Percentiles rank a stretch among this genome's conserved stretches.
Conservation (phyloP, 306 rosid species). For the Macrotyloma uniflorum region DNA sequence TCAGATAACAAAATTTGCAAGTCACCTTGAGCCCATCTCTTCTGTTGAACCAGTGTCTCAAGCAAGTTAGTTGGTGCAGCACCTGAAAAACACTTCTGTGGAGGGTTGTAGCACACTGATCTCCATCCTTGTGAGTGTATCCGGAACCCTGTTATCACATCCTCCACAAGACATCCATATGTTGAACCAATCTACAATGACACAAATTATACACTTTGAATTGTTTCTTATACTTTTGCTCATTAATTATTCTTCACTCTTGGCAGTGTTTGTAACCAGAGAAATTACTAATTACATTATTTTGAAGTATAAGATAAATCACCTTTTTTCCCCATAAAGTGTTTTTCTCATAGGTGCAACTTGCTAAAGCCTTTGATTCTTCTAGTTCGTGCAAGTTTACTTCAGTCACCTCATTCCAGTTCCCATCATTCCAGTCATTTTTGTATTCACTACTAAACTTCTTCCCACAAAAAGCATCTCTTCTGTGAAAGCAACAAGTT, state of each 20-base stretch:
- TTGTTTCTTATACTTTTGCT: background rate
- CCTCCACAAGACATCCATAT: slow-evolving; percentile 24
- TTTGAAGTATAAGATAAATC: no score
- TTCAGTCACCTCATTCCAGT: slow-evolving; percentile 17
- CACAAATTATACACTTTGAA: background rate
- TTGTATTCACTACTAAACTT: slow-evolving; percentile 41
- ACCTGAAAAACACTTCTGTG: slow-evolving; percentile 59
- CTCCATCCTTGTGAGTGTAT: slow-evolving; percentile 70
- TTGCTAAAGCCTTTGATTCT: slow-evolving; percentile 59
- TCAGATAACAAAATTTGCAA: slow-evolving; percentile 45
- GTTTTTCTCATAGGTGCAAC: slow-evolving; percentile 60
- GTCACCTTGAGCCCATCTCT: slow-evolving; percentile 73
- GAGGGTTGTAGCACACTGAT: slow-evolving; percentile 62
- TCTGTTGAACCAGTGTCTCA: slow-evolving; percentile 59
- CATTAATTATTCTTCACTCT: no score
- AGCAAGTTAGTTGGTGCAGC: slow-evolving; percentile 52
- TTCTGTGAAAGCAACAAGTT: slow-evolving; percentile 71
- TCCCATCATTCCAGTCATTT: slow-evolving; percentile 40
- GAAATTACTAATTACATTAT: no score
- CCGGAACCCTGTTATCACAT: slow-evolving; percentile 47
- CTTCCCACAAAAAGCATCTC: slow-evolving; percentile 61
- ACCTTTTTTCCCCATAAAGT: slow-evolving; percentile 78
- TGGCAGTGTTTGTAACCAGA: no score
- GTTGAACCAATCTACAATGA: slow-evolving; percentile 20
- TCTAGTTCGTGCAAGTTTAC: slow-evolving; percentile 37